Conservation (phyloP, 345 rosid species). For the Rhizophora mangle region DNA sequence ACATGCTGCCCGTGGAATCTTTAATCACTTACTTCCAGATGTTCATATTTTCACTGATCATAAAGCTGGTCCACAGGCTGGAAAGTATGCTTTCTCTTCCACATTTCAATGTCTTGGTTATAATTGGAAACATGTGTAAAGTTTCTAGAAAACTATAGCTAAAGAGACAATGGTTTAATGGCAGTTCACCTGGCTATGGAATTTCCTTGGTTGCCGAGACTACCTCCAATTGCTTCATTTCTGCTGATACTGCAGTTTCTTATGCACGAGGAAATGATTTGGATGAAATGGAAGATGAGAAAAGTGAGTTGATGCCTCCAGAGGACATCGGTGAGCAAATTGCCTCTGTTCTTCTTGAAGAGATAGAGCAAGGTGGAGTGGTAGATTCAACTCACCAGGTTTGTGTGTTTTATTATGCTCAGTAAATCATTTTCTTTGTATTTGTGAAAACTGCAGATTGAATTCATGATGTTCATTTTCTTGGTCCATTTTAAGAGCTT, state of each 20-base stretch:
- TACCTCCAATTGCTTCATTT: slow-evolving; percentile 76
- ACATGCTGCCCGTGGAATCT: slow-evolving; percentile 83
- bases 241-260: slow-evolving; percentile 72
- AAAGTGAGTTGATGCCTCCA: slow-evolving; percentile 55
- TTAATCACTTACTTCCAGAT: slow-evolving; percentile 82
- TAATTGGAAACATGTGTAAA: not conserved
- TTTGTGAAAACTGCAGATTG: not conserved
- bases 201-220: slow-evolving; percentile 89
- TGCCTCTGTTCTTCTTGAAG: slow-evolving; percentile 81
- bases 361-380: slow-evolving; percentile 92
- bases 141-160: slow-evolving; percentile 9
- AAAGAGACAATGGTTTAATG: slow-evolving; percentile 15
- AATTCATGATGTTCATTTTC: too few species aligned
- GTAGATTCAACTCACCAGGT: slow-evolving; percentile 97
- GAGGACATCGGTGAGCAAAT: slow-evolving; percentile 73
- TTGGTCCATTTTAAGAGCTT: too few species aligned
- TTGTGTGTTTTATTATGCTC: slow-evolving; percentile 14
- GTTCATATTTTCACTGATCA: slow-evolving; percentile 75
- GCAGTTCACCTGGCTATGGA: slow-evolving; percentile 94
- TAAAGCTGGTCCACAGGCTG: slow-evolving; percentile 68
- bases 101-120: not conserved
- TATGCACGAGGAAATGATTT: slow-evolving; percentile 37
- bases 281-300: slow-evolving; percentile 56
- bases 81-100: slow-evolving; percentile 59
- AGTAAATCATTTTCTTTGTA: not conserved